Conservation (phyloP, 768 basidiomycete genomes). For the Tylopilus felleus region DNA sequence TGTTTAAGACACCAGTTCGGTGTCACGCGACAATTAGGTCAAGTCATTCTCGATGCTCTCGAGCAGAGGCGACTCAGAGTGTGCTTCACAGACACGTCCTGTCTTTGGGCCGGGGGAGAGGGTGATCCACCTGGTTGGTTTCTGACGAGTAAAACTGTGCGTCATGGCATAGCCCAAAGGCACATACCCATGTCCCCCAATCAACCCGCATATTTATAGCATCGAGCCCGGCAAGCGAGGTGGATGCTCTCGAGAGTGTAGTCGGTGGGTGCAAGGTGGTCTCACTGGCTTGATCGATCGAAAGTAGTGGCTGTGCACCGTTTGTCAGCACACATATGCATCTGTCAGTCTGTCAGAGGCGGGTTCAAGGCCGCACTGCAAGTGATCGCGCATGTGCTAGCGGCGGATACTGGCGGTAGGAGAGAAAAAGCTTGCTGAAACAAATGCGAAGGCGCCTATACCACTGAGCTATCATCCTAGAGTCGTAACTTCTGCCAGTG, state of each 20-base stretch:
- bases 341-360: too few species aligned
- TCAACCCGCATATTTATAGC: conserved; percentile 59
- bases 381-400: too few species aligned
- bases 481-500: too few species aligned
- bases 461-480: too few species aligned
- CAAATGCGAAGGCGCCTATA: too few species aligned
- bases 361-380: too few species aligned
- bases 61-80: background rate
- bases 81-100: background rate
- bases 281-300: conserved; percentile 51
- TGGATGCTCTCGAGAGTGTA: conserved; percentile 64
- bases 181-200: conserved; percentile 49
- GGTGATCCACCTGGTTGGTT: conserved; percentile 18
- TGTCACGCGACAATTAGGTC: conserved; percentile 15
- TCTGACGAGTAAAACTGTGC: conserved; percentile 57
- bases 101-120: conserved; percentile 4
- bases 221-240: conserved; percentile 71
- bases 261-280: conserved; percentile 49
- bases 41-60: conserved; percentile 10
- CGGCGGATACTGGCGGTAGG: too few species aligned
- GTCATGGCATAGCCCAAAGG: conserved; percentile 45
- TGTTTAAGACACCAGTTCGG: background rate
- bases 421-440: too few species aligned
- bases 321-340: conserved; percentile 10
- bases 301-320: conserved; percentile 41